These are phyloP conservation scores for Blastobotrys americana DNA, from an alignment of 805 yeast genomes.

Conservation along the genomic window DNA sequence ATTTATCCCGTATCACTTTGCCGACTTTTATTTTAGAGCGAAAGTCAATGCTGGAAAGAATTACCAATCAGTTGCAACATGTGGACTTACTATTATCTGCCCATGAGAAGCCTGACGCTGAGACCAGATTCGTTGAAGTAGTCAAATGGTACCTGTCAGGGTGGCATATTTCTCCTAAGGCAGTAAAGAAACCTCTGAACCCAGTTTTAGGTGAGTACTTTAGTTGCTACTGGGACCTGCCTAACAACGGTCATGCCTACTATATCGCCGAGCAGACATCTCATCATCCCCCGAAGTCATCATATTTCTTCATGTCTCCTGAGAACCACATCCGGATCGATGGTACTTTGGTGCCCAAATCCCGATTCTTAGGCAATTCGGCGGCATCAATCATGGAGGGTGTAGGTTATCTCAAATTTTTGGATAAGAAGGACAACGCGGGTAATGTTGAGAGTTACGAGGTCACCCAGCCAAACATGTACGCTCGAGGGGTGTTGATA, in stretches of 20 bases:
- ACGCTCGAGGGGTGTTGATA: constrained; percentile 86
- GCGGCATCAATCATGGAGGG: constrained; percentile 99
- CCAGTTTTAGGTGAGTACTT: constrained; percentile 92
- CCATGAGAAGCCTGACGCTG: constrained; percentile 47
- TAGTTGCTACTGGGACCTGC: constrained; percentile 86
- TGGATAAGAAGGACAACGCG: constrained; percentile 45
- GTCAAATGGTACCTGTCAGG: constrained; percentile 88
- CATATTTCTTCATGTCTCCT: constrained; percentile 85
- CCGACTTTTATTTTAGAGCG: constrained; percentile 94
- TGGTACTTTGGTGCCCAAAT: constrained; percentile 80
- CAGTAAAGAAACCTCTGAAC: constrained; percentile 93
- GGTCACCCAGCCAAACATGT: constrained; percentile 91
- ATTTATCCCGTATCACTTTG: constrained; percentile 79
- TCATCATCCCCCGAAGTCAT: constrained; percentile 97
- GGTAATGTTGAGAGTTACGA: constrained; percentile 60
- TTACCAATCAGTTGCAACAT: constrained; percentile 73
- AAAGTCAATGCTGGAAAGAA: constrained; percentile 92
- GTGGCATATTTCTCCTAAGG: constrained; percentile 98
- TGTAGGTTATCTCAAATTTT: constrained; percentile 58
- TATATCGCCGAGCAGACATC: constrained; percentile 92
- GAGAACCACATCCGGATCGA: constrained; percentile 75
- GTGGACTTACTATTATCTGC: constrained; percentile 73
- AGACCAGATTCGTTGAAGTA: constrained; percentile 64
- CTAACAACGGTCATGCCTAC: constrained; percentile 62
- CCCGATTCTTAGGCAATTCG: constrained; percentile 87